phyloP scores from a whole-genome alignment of 352 stramenopile species.

The Globisporangium parvum region DNA sequence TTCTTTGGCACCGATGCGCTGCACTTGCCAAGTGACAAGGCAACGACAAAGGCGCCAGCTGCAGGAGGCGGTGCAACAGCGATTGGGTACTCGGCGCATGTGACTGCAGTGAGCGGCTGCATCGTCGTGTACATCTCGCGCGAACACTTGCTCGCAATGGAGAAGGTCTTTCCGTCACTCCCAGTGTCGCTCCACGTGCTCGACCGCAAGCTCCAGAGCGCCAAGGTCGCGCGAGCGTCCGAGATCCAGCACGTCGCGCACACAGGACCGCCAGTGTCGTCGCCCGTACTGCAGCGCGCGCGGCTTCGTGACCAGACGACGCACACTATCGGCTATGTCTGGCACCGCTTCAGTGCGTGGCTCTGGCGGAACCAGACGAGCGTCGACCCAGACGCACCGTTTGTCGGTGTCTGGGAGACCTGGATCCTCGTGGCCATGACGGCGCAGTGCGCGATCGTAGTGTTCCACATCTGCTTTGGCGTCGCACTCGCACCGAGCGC shows the following conservation, averaged over 20 bases:
- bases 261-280: neutral
- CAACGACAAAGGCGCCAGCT: neutral
- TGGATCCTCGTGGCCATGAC: slow-evolving; percentile 35
- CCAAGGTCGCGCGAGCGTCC: slow-evolving; percentile 22
- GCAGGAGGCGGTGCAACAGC: neutral
- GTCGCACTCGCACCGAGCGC: slow-evolving; percentile 1
- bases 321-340: neutral
- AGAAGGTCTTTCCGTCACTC: slow-evolving; percentile 23
- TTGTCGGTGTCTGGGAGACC: slow-evolving; percentile 47
- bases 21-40: slow-evolving; percentile 1
- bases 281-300: neutral
- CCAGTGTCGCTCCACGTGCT: slow-evolving; percentile 20
- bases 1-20: slow-evolving; percentile 46
- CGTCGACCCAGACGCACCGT: slow-evolving; percentile 43
- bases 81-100: slow-evolving; percentile 29
- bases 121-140: slow-evolving; percentile 45
- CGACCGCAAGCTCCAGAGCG: slow-evolving; percentile 22
- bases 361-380: slow-evolving; percentile 8
- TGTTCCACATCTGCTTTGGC: slow-evolving; percentile 49
- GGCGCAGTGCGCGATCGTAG: slow-evolving; percentile 31
- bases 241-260: slow-evolving; percentile 24
- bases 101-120: slow-evolving; percentile 42
- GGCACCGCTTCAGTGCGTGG: neutral
- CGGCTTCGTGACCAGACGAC: neutral
- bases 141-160: slow-evolving; percentile 41